phyloP scores from a whole-genome alignment of 768 basidiomycete species.

The Tephrocybe sp. region DNA sequence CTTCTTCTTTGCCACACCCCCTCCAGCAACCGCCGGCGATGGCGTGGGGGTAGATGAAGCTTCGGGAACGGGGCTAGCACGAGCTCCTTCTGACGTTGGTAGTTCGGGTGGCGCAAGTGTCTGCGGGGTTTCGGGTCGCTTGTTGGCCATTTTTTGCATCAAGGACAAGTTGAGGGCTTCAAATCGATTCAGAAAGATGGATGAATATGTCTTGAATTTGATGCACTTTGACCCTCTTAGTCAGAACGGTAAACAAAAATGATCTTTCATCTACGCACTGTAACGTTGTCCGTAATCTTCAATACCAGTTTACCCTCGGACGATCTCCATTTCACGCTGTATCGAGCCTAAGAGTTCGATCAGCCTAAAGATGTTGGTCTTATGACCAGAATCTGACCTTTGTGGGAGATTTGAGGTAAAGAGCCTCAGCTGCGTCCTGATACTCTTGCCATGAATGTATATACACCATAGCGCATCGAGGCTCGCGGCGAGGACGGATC shows the following conservation, averaged over 20 bases:
- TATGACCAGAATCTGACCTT: conserved; percentile 45
- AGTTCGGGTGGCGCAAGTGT: conserved; percentile 18
- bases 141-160: conserved; percentile 85
- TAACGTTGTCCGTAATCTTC: conserved; percentile 89
- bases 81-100: conserved; percentile 22
- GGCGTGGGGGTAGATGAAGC: conserved; percentile 30
- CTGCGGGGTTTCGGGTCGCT: conserved; percentile 33
- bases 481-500: conserved; percentile 20
- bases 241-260: neutral
- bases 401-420: conserved; percentile 78
- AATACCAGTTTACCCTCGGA: conserved; percentile 85
- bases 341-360: conserved; percentile 61
- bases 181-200: conserved; percentile 94
- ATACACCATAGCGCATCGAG: conserved; percentile 76
- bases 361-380: neutral
- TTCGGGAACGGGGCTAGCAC: conserved; percentile 26
- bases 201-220: conserved; percentile 94
- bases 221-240: conserved; percentile 60
- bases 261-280: conserved; percentile 48
- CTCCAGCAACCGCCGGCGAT: conserved; percentile 38
- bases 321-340: conserved; percentile 88
- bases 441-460: conserved; percentile 88
- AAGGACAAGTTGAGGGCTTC: conserved; percentile 85
- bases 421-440: conserved; percentile 83
- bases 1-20: conserved; percentile 73